Percentiles rank a stretch among this genome's conserved stretches.
Evolutionary conservation across 2,329 filamentous ascomycete genomes (phyloP).

Genomic region (Xylaria sp.): DNA sequence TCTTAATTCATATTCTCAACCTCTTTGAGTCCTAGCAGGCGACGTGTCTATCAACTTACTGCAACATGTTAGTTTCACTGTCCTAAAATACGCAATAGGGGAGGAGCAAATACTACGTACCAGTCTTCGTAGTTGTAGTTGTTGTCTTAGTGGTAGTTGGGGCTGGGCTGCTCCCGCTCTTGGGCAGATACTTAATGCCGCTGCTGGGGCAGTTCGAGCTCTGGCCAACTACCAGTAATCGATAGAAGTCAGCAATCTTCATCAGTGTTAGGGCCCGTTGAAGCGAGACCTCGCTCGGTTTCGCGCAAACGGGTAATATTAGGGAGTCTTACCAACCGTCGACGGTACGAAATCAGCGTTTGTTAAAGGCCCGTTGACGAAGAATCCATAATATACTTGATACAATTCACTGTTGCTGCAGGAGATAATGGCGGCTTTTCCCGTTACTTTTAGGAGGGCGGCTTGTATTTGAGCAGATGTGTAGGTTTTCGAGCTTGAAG

Average conservation of each 20-base stretch:
- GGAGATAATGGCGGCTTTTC: conserved; percentile 65
- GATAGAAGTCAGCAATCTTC: conserved; percentile 8
- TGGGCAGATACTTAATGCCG: conserved; percentile 73
- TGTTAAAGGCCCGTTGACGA: conserved; percentile 66
- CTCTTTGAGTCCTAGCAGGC: background rate
- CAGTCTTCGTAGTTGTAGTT: conserved; percentile 48
- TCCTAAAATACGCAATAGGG: background rate
- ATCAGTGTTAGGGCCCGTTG: background rate
- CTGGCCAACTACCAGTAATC: conserved; percentile 60
- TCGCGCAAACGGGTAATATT: background rate
- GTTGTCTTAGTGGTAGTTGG: conserved; percentile 48
- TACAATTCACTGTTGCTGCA: conserved; percentile 61
- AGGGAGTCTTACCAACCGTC: conserved; percentile 34
- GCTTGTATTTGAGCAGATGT: conserved; percentile 65
- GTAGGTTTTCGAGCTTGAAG: conserved; percentile 66
- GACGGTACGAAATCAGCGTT: conserved; percentile 68
- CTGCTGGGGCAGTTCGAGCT: conserved; percentile 69
- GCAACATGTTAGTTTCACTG: conserved; percentile 4
- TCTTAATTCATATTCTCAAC: conserved; percentile 40
- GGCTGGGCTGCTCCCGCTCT: conserved; percentile 49
- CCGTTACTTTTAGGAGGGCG: conserved; percentile 63
- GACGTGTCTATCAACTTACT: conserved; percentile 19
- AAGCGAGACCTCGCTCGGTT: background rate
- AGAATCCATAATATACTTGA: conserved; percentile 72
- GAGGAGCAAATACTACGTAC: conserved; percentile 14